Conservation (phyloP, 2,329 filamentous ascomycete genomes). For the Didymella segeticola region DNA sequence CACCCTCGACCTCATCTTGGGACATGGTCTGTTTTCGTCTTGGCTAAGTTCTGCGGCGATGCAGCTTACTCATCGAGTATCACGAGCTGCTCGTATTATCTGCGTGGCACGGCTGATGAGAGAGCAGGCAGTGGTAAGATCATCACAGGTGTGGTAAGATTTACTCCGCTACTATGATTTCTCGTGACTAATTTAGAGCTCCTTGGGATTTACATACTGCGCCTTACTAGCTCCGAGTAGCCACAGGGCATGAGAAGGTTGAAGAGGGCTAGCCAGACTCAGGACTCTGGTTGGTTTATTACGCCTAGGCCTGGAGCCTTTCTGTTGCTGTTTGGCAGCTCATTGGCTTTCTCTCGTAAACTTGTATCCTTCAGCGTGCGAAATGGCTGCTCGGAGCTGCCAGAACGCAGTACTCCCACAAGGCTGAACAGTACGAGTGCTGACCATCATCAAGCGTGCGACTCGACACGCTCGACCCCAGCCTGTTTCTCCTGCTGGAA, state of each 20-base stretch:
- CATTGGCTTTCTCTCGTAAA: no score
- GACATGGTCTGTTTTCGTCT: conserved; percentile 5
- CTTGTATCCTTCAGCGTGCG: no score
- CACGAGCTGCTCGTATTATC: conserved; percentile 7
- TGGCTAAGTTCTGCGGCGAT: not conserved
- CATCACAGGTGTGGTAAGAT: not conserved
- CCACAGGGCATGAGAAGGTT: no score
- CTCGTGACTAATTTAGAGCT: conserved; percentile 2
- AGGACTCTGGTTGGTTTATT: no score
- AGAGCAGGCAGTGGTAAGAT: not conserved
- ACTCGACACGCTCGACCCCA: conserved; percentile 25
- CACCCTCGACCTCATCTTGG: conserved; percentile 8
- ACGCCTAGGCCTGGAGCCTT: no score
- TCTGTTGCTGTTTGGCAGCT: no score
- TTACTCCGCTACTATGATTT: conserved; percentile 3
- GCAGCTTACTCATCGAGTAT: conserved; percentile 2
- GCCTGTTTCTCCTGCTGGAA: conserved; percentile 28
- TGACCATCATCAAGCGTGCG: conserved; percentile 10
- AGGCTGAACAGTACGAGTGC: no score
- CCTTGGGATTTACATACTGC: not conserved
- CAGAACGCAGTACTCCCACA: no score
- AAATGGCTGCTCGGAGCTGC: no score
- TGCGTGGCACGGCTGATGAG: conserved; percentile 12
- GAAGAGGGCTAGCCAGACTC: no score
- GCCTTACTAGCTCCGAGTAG: no score